phyloP scores from a whole-genome alignment of 306 rosid genomes.

The Rosa multiflora region DNA sequence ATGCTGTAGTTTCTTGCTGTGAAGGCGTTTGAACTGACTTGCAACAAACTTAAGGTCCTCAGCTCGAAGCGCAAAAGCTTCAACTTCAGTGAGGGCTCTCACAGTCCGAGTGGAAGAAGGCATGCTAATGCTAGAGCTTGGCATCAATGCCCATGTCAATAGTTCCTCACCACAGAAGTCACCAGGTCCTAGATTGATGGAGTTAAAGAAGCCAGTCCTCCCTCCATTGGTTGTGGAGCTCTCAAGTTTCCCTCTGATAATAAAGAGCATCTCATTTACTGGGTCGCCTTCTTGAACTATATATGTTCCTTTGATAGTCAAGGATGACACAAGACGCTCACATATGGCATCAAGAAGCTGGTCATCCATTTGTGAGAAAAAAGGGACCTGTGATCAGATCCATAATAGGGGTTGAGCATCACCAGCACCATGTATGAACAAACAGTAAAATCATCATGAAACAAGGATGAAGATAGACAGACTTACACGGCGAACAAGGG shows the following conservation, averaged over 20 bases:
- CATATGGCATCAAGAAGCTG: constrained; percentile 94
- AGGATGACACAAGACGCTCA: constrained; percentile 72
- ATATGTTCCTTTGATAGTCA: constrained; percentile 71
- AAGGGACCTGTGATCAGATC: constrained; percentile 56
- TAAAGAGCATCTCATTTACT: constrained; percentile 76
- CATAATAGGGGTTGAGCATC: not conserved
- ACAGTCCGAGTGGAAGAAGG: constrained; percentile 87
- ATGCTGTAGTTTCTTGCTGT: constrained; percentile 73
- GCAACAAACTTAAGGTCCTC: constrained; percentile 81
- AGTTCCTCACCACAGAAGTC: constrained; percentile 89
- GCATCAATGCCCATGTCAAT: constrained; percentile 90
- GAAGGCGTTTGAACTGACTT: constrained; percentile 79
- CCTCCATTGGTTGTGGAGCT: constrained; percentile 93
- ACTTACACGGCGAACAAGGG: constrained; percentile 85
- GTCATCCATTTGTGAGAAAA: constrained; percentile 97
- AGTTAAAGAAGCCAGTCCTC: constrained; percentile 73
- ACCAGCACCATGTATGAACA: not conserved
- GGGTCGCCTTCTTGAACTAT: constrained; percentile 78
- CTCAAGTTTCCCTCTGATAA: constrained; percentile 85
- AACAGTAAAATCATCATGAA: not conserved
- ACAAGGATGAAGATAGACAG: not conserved
- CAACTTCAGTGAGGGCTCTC: constrained; percentile 68
- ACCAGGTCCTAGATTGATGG: constrained; percentile 76
- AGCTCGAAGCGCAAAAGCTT: constrained; percentile 78
- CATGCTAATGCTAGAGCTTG: constrained; percentile 61